Conservation (phyloP, 2,329 filamentous ascomycete genomes). For the Stagonosporopsis tanaceti region DNA sequence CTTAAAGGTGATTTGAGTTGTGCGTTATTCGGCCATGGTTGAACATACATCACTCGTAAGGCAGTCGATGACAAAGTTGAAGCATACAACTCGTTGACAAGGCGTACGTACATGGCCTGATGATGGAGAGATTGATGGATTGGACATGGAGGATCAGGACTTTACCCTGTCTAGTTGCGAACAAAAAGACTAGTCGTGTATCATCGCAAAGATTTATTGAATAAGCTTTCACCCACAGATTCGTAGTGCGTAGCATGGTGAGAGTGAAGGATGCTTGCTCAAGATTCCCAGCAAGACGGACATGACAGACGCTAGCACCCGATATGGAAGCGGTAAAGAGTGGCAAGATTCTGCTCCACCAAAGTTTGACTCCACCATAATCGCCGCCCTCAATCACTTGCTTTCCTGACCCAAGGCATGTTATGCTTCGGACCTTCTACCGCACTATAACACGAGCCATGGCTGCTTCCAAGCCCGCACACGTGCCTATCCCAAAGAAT, state of each 20-base stretch:
- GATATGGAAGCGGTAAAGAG: slow-evolving; percentile 3
- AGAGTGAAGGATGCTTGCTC: not conserved
- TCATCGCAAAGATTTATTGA: no score
- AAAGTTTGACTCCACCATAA: slow-evolving; percentile 8
- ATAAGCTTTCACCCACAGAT: not conserved
- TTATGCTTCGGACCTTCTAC: slow-evolving; percentile 50
- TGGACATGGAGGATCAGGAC: no score
- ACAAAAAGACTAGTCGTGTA: no score
- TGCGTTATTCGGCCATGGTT: no score
- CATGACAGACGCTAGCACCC: not conserved
- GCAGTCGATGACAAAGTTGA: no score
- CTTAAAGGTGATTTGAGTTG: no score
- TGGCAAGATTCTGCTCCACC: slow-evolving; percentile 13
- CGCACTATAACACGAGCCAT: slow-evolving; percentile 41
- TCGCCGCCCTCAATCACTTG: not conserved
- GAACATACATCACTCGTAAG: no score
- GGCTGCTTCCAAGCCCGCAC: slow-evolving; percentile 53
- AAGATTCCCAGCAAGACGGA: not conserved
- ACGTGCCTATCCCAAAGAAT: slow-evolving; percentile 82
- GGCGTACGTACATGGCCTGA: no score
- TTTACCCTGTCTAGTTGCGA: no score
- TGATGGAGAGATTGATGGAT: no score
- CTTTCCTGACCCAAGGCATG: slow-evolving; percentile 33
- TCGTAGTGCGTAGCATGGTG: not conserved
- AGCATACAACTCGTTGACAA: no score